These are phyloP conservation scores for Citrus glauca DNA, from an alignment of 345 rosid genomes.

Conservation along the genomic window DNA sequence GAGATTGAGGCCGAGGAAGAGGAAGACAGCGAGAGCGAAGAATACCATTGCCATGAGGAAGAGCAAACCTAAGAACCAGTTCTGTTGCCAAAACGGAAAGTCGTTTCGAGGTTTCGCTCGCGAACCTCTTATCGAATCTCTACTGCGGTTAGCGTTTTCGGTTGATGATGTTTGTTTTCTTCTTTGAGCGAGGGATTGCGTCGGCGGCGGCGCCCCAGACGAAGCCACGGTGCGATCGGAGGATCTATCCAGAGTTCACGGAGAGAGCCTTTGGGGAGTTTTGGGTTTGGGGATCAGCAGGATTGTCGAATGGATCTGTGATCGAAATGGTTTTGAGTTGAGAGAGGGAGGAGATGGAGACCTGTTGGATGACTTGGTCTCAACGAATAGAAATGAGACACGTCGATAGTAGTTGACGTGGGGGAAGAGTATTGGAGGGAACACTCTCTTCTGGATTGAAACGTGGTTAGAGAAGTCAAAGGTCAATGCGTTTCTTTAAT, in stretches of 20 bases:
- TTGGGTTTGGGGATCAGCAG: background rate
- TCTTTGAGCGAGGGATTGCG: slow-evolving; percentile 49
- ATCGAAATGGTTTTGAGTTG: background rate
- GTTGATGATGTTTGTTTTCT: slow-evolving; percentile 18
- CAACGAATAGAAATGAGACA: background rate
- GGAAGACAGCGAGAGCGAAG: slow-evolving; percentile 61
- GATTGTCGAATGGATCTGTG: background rate
- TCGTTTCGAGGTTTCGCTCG: slow-evolving; percentile 11
- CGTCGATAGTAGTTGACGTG: background rate
- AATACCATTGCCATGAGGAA: slow-evolving; percentile 69
- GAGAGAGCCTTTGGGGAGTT: background rate
- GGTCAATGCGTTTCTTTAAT: background rate
- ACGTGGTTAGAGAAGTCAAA: background rate
- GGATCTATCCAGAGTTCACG: slow-evolving; percentile 7
- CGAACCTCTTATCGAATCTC: slow-evolving; percentile 21
- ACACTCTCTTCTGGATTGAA: background rate
- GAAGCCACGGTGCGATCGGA: slow-evolving; percentile 77
- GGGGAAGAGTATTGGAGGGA: background rate
- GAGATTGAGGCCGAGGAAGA: slow-evolving; percentile 59
- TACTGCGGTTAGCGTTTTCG: slow-evolving; percentile 23
- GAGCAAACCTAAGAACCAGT: slow-evolving; percentile 75
- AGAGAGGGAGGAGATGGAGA: background rate
- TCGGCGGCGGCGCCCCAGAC: slow-evolving; percentile 41
- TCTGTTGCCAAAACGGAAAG: slow-evolving; percentile 72
- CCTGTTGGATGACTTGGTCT: slow-evolving; percentile 8